Percentiles rank a stretch among this genome's conserved stretches.
Evolutionary conservation across 2,329 filamentous ascomycete species (phyloP).

Genomic region (Paracorniculantispora psalliotae): DNA sequence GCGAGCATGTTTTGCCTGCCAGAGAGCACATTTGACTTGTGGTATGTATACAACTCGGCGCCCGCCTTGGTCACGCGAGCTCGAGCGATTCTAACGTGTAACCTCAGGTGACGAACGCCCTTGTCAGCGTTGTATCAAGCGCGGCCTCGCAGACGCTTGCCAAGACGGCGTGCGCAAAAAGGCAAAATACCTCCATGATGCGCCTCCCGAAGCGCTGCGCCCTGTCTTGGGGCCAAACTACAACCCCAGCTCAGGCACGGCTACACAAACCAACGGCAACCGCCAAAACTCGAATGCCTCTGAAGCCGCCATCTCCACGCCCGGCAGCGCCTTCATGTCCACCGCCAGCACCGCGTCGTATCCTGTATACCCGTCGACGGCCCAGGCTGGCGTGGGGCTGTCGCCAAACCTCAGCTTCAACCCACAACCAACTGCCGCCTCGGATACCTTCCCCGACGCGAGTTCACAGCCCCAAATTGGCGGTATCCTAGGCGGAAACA

Average conservation of each 20-base stretch:
- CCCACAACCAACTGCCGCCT: conserved; percentile 66
- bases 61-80: not conserved
- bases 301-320: conserved; percentile 37
- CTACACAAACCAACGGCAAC: conserved; percentile 40
- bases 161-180: conserved; percentile 98
- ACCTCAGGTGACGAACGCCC: conserved; percentile 83
- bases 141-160: conserved; percentile 83
- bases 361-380: conserved; percentile 44
- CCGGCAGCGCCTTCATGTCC: conserved; percentile 43
- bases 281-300: conserved; percentile 41
- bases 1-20: conserved; percentile 92
- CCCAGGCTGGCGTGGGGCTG: conserved; percentile 41
- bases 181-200: conserved; percentile 97
- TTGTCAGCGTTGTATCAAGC: conserved; percentile 89
- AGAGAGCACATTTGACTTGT: conserved; percentile 94
- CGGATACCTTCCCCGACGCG: conserved; percentile 61
- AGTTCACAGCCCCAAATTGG: conserved; percentile 44
- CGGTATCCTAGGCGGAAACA: conserved; percentile 46
- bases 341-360: conserved; percentile 43
- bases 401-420: conserved; percentile 52
- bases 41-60: conserved; percentile 59
- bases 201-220: conserved; percentile 80
- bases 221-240: conserved; percentile 74
- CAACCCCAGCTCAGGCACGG: conserved; percentile 49
- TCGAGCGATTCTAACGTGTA: conserved; percentile 24